A percentile compares a stretch with the other conserved stretches of the same genome.
Evolutionary conservation across 352 stramenopile species (phyloP).

Genomic region (Globisporangium yorkense): DNA sequence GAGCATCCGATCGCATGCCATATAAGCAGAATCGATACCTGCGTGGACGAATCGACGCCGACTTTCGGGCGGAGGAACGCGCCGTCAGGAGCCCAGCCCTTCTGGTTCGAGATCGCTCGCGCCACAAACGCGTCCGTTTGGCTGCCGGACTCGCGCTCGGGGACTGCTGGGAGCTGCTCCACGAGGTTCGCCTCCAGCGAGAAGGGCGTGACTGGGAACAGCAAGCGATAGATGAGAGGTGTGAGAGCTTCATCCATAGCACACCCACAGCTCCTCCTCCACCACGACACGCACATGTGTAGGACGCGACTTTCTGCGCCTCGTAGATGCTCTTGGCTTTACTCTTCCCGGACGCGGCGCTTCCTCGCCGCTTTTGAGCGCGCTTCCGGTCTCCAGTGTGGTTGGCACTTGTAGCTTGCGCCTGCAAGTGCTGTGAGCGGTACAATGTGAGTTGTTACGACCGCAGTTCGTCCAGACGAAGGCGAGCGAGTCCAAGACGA

Average conservation of each 20-base stretch:
- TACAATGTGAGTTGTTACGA: no score
- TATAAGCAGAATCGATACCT: slow-evolving; percentile 20
- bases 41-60: slow-evolving; percentile 64
- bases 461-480: no score
- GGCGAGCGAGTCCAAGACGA: background rate
- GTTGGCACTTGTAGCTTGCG: background rate
- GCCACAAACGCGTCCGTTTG: slow-evolving; percentile 67
- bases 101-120: slow-evolving; percentile 24
- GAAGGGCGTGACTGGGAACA: slow-evolving; percentile 35
- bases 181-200: slow-evolving; percentile 58
- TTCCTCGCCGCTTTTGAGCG: slow-evolving; percentile 23
- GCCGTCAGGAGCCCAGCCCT: slow-evolving; percentile 34
- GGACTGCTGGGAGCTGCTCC: slow-evolving; percentile 33
- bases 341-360: slow-evolving; percentile 11
- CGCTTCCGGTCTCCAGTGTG: slow-evolving; percentile 26
- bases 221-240: background rate
- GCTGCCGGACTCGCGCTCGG: slow-evolving; percentile 40
- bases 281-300: slow-evolving; percentile 26
- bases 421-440: background rate
- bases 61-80: slow-evolving; percentile 60
- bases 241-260: background rate
- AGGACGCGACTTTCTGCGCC: slow-evolving; percentile 20
- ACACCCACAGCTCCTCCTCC: background rate
- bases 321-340: slow-evolving; percentile 30
- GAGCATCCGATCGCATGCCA: background rate